Evolutionary conservation across 495 filamentous ascomycete genomes (phyloP).

Genomic region (Lindgomyces ingoldianus): DNA sequence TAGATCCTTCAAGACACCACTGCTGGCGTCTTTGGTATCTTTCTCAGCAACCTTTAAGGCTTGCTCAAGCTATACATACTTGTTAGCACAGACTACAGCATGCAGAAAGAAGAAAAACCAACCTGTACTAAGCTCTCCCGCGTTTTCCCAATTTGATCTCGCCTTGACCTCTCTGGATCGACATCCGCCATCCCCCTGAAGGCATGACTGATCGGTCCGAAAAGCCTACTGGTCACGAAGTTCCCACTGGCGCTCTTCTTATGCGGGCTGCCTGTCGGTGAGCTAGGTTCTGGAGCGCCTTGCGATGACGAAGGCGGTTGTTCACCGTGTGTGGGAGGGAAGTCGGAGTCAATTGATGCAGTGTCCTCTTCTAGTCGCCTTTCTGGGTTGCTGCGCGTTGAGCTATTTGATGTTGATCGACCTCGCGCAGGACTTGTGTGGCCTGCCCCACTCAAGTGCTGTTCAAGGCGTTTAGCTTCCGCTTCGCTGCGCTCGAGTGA

Average conservation of each 20-base stretch:
- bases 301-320: conserved; percentile 64
- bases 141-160: conserved; percentile 94
- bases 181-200: conserved; percentile 95
- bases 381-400: conserved; percentile 48
- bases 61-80: conserved; percentile 70
- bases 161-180: conserved; percentile 86
- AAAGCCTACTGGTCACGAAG: conserved; percentile 89
- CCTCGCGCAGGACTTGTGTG: conserved; percentile 47
- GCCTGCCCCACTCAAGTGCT: conserved; percentile 76
- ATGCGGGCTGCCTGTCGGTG: conserved; percentile 51
- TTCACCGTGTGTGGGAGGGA: conserved; percentile 85
- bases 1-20: conserved; percentile 81
- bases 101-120: conserved; percentile 31
- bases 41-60: conserved; percentile 81
- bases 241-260: conserved; percentile 74
- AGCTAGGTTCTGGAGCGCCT: conserved; percentile 44
- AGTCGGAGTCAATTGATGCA: conserved; percentile 88
- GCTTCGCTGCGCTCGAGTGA: conserved; percentile 84
- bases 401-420: conserved; percentile 64
- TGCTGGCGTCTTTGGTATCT: conserved; percentile 88
- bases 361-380: conserved; percentile 63
- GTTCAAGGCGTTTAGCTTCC: conserved; percentile 88
- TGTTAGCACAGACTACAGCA: background rate
- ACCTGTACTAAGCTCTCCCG: conserved; percentile 69
- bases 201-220: conserved; percentile 89